These are phyloP conservation scores for Cephalotrichum gorgonifer DNA, from an alignment of 2,329 filamentous ascomycete species.

Conservation along the genomic window DNA sequence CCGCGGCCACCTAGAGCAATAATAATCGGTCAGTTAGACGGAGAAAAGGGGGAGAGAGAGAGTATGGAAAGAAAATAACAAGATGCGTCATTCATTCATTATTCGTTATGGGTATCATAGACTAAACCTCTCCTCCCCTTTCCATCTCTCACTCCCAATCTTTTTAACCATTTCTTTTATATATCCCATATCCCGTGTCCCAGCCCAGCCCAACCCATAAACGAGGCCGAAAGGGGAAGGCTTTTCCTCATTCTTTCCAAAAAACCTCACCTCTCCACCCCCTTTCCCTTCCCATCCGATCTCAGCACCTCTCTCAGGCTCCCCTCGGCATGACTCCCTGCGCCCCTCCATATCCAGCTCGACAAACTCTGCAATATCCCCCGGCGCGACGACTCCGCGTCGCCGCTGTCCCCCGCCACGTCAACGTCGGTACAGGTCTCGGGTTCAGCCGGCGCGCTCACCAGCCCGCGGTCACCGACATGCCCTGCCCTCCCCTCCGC, in stretches of 20 bases:
- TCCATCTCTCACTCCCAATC: not conserved
- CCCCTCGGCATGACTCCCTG: constrained; percentile 33
- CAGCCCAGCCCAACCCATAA: not conserved
- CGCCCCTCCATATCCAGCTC: constrained; percentile 11
- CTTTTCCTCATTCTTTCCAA: too few species aligned
- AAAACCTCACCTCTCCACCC: constrained; percentile 18
- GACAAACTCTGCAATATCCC: constrained; percentile 9
- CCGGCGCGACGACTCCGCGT: not conserved
- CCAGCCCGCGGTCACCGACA: too few species aligned
- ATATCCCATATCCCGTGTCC: not conserved
- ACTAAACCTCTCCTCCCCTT: not conserved
- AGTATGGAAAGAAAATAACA: not conserved
- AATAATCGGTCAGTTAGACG: not conserved
- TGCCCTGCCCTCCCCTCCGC: constrained; percentile 12
- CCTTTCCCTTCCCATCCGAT: constrained; percentile 21
- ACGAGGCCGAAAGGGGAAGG: too few species aligned
- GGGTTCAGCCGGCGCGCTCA: constrained; percentile 46
- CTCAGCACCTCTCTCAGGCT: constrained; percentile 43
- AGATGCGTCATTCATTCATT: not conserved
- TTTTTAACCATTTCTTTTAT: not conserved
- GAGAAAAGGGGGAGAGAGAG: not conserved
- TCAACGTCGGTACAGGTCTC: constrained; percentile 44
- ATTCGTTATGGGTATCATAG: not conserved
- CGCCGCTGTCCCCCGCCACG: constrained; percentile 14
- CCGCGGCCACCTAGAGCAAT: not conserved